Evolutionary conservation across 371 early-diverging fungal genomes (phyloP).

Genomic region (Dipsacomyces acuminosporus): DNA sequence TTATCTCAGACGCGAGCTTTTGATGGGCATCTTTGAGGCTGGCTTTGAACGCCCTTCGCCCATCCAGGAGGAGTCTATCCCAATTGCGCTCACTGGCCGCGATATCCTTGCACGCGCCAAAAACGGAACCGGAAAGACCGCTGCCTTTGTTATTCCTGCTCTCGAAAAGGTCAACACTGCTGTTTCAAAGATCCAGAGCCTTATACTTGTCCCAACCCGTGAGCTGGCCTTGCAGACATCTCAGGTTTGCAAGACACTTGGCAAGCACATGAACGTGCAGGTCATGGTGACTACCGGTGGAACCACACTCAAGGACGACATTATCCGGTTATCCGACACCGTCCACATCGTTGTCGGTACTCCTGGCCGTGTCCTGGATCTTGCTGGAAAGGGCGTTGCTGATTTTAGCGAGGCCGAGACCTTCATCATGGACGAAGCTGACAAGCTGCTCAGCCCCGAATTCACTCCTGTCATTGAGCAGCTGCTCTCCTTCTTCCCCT

Average conservation of each 20-base stretch:
- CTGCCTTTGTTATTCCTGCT: slow-evolving; percentile 93
- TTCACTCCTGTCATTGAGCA: slow-evolving; percentile 96
- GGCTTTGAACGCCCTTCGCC: slow-evolving; percentile 98
- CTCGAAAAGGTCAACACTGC: slow-evolving; percentile 88
- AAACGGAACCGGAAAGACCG: slow-evolving; percentile 99
- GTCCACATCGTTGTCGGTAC: slow-evolving; percentile 97
- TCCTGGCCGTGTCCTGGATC: slow-evolving; percentile 96
- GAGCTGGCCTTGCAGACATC: slow-evolving; percentile 96
- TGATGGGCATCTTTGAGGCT: slow-evolving; percentile 98
- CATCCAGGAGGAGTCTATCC: slow-evolving; percentile 99
- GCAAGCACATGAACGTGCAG: slow-evolving; percentile 87
- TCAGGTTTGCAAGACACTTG: slow-evolving; percentile 90
- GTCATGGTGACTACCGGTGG: slow-evolving; percentile 98
- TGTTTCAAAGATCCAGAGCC: slow-evolving; percentile 67
- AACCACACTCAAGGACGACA: slow-evolving; percentile 96
- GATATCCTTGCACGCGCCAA: slow-evolving; percentile 97
- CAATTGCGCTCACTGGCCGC: slow-evolving; percentile 91
- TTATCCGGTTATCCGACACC: slow-evolving; percentile 83
- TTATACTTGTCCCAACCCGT: slow-evolving; percentile 93
- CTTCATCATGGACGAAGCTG: slow-evolving; percentile 99
- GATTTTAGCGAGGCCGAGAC: slow-evolving; percentile 80
- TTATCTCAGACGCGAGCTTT: slow-evolving; percentile 89
- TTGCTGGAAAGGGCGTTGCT: slow-evolving; percentile 84
- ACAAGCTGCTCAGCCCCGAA: slow-evolving; percentile 94
- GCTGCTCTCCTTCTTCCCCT: slow-evolving; percentile 76